These are phyloP conservation scores for Phytophthora parvispora DNA, from an alignment of 352 stramenopile genomes.

Conservation along the genomic window DNA sequence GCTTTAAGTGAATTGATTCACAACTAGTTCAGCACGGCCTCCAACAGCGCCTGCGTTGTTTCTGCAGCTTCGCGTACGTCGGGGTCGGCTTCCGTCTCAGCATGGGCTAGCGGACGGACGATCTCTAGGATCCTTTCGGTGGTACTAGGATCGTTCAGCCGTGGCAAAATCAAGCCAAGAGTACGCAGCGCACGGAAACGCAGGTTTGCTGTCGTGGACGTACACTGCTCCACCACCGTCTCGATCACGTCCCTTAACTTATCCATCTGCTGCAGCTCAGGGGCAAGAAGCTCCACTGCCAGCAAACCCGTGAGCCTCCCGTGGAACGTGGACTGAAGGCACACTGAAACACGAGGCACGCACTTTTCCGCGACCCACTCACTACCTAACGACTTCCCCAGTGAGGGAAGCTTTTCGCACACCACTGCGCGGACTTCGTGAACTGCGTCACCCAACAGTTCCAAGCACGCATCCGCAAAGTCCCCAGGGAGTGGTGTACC, in stretches of 20 bases:
- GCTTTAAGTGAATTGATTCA: conserved; percentile 32
- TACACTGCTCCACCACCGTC: conserved; percentile 79
- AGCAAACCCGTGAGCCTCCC: conserved; percentile 72
- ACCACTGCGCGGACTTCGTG: conserved; percentile 77
- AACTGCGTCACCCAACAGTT: conserved; percentile 74
- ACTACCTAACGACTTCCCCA: conserved; percentile 78
- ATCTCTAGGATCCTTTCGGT: conserved; percentile 83
- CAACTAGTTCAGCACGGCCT: conserved; percentile 63
- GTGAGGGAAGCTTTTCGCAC: conserved; percentile 68
- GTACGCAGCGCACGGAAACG: conserved; percentile 85
- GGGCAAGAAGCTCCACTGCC: conserved; percentile 73
- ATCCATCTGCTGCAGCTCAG: conserved; percentile 70
- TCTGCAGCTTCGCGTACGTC: conserved; percentile 83
- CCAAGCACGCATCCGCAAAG: conserved; percentile 79
- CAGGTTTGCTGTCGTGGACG: conserved; percentile 83
- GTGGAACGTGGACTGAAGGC: conserved; percentile 83
- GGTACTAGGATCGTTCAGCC: conserved; percentile 72
- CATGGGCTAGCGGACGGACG: conserved; percentile 67
- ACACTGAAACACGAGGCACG: conserved; percentile 66
- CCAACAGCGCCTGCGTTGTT: conserved; percentile 61
- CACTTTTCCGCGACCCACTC: conserved; percentile 84
- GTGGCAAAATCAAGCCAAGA: conserved; percentile 67
- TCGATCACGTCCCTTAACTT: conserved; percentile 77
- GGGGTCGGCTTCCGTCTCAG: conserved; percentile 73
- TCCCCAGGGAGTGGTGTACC: conserved; percentile 63